A percentile compares a stretch with the other conserved stretches of the same genome.
These are phyloP conservation scores for Termitomyces sp. DNA, from an alignment of 1,284 basidiomycete species.

Conservation along the genomic window DNA sequence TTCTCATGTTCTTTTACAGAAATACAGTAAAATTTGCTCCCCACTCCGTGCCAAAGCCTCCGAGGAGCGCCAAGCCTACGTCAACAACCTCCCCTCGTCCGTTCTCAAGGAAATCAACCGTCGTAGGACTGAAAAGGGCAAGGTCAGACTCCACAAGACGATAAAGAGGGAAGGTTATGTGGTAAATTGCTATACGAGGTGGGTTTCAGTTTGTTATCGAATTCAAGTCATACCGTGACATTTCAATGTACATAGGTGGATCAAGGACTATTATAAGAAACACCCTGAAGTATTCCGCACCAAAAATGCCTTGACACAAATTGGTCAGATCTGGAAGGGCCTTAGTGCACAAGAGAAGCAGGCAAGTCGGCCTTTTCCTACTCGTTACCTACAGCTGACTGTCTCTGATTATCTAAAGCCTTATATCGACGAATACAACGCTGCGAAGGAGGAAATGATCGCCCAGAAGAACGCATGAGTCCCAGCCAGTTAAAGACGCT, in stretches of 20 bases:
- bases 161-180: too few relatives aligned
- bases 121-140: conserved; percentile 9
- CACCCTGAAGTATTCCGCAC: neutral
- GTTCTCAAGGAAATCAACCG: conserved; percentile 17
- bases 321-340: neutral
- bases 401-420: neutral
- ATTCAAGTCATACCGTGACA: neutral
- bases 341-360: conserved; percentile 9
- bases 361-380: neutral
- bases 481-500: neutral
- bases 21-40: neutral
- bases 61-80: conserved; percentile 9
- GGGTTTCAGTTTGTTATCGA: neutral
- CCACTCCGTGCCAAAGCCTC: neutral
- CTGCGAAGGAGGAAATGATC: neutral
- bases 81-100: conserved; percentile 4
- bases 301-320: too few relatives aligned
- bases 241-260: conserved; percentile 1
- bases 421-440: neutral
- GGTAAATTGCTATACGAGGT: conserved; percentile 9
- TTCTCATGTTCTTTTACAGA: conserved; percentile 1
- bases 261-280: neutral
- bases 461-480: neutral
- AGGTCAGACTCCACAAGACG: neutral
- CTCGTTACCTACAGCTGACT: neutral